Evolutionary conservation across 164 flowering plant species (phyloP).

Genomic region (Vitis riparia): DNA sequence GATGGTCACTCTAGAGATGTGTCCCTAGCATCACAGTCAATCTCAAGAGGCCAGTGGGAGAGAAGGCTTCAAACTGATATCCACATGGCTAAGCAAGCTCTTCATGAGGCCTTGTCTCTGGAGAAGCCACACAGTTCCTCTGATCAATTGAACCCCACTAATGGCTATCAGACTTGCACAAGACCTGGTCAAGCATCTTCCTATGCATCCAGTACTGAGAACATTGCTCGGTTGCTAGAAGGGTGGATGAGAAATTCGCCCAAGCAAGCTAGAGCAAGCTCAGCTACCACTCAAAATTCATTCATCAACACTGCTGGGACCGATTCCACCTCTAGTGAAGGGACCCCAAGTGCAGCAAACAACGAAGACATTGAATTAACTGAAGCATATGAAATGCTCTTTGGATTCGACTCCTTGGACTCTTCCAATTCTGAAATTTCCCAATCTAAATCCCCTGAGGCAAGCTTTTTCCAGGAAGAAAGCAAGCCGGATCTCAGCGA

Average conservation of each 20-base stretch:
- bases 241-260: constrained; percentile 50
- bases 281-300: constrained; percentile 26
- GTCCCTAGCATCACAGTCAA: constrained; percentile 19
- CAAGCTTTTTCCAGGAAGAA: constrained; percentile 41
- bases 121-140: constrained; percentile 22
- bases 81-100: constrained; percentile 61
- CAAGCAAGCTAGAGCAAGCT: constrained; percentile 19
- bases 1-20: constrained; percentile 19
- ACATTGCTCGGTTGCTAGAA: constrained; percentile 65
- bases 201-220: constrained; percentile 71
- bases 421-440: constrained; percentile 49
- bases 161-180: background rate
- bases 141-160: constrained; percentile 17
- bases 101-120: constrained; percentile 54
- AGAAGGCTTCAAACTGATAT: constrained; percentile 75
- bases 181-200: constrained; percentile 16
- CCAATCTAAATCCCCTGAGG: constrained; percentile 35
- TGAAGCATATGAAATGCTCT: constrained; percentile 42
- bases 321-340: constrained; percentile 26
- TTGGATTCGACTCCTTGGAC: constrained; percentile 53
- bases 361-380: constrained; percentile 27
- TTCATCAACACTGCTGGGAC: constrained; percentile 5
- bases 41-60: constrained; percentile 76
- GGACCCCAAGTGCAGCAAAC: constrained; percentile 11
- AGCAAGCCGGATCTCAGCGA: constrained; percentile 37